Conservation (phyloP, 192 early-diverging fungal species). For the Chytriomyces sp. region DNA sequence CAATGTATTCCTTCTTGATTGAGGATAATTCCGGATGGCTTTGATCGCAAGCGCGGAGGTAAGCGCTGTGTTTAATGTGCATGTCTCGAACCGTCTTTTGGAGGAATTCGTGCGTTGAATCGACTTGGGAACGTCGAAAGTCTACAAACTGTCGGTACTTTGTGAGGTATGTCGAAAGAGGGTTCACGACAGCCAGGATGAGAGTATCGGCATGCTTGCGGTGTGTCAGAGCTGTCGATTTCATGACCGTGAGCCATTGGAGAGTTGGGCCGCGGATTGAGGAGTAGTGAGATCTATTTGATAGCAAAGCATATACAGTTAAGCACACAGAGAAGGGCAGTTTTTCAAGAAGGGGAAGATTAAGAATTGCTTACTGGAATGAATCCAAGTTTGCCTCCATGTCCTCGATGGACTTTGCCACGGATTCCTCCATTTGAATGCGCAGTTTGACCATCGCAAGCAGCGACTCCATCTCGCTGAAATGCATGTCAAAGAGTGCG, state of each 20-base stretch:
- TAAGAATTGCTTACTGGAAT: neutral
- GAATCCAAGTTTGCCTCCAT: neutral
- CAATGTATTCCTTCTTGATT: constrained; percentile 31
- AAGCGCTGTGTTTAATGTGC: neutral
- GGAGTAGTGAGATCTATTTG: neutral
- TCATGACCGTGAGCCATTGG: neutral
- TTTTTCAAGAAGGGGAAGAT: neutral
- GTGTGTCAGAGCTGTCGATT: constrained; percentile 8
- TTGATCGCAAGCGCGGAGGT: neutral
- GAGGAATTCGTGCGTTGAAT: neutral
- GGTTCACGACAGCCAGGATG: constrained; percentile 42
- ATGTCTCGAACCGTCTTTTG: neutral
- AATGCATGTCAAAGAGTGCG: neutral
- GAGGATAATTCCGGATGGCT: neutral
- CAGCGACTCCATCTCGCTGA: neutral
- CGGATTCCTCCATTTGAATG: neutral
- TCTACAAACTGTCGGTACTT: constrained; percentile 34
- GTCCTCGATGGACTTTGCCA: neutral
- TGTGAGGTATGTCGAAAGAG: constrained; percentile 40
- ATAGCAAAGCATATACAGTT: neutral
- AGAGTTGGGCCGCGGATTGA: neutral
- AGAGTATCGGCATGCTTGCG: constrained; percentile 46
- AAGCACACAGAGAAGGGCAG: no score
- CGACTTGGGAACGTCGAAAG: constrained; percentile 43
- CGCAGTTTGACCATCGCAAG: neutral